Evolutionary conservation across 1,139 yeast genomes (phyloP).

Genomic region (Sugiyamaella xylanicola): DNA sequence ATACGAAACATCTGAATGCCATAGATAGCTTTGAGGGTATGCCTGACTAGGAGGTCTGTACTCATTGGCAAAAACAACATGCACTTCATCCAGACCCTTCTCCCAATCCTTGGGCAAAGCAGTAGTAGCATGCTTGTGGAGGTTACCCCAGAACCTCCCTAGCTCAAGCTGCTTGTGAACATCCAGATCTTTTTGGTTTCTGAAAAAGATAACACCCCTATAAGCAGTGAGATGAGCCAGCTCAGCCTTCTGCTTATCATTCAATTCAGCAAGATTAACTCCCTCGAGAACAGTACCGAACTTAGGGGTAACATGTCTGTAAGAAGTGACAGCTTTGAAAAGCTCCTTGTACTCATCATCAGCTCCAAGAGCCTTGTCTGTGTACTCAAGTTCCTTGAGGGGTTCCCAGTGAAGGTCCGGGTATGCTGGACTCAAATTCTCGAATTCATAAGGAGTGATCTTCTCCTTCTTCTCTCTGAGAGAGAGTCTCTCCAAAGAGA

Average conservation of each 20-base stretch:
- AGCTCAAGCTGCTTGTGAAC: constrained; percentile 57
- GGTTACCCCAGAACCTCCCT: constrained; percentile 65
- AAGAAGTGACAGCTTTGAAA: constrained; percentile 48
- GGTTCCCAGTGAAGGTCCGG: constrained; percentile 40
- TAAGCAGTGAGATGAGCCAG: constrained; percentile 64
- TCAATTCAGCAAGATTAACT: constrained; percentile 57
- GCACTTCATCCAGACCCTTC: constrained; percentile 43
- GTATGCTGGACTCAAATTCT: constrained; percentile 37
- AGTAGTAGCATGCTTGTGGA: constrained; percentile 74
- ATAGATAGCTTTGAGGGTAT: constrained; percentile 40
- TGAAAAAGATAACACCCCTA: constrained; percentile 68
- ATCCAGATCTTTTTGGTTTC: constrained; percentile 53
- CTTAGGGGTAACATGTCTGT: constrained; percentile 57
- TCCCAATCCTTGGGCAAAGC: constrained; percentile 59
- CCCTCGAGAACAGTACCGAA: constrained; percentile 66
- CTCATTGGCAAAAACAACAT: constrained; percentile 52
- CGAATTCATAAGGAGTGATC: constrained; percentile 33
- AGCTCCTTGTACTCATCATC: constrained; percentile 57
- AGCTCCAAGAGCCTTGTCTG: constrained; percentile 46
- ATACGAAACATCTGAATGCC: constrained; percentile 74
- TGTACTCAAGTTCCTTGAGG: constrained; percentile 30
- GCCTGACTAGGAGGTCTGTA: constrained; percentile 36
- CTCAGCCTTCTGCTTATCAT: constrained; percentile 59
- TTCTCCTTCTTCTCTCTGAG: constrained; percentile 18
- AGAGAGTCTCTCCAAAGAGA: constrained; percentile 24